Evolutionary conservation across 176 grass and related monocot genomes (phyloP), one percentile per base, ranked within the genome.

Genomic region (Lolium rigidum): DNA sequence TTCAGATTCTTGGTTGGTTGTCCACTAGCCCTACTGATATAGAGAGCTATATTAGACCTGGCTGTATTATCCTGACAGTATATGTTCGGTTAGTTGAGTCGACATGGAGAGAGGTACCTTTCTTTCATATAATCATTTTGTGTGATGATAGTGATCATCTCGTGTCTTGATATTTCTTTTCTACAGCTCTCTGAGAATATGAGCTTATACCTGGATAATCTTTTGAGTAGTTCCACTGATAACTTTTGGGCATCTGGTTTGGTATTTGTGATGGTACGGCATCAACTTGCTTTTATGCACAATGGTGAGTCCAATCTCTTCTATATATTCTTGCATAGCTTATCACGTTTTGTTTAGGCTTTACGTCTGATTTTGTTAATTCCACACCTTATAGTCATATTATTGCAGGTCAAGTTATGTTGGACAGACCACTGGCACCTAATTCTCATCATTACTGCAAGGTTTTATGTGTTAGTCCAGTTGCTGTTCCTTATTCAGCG

Each of bases 21-120:
- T 96, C 94, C 14, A 92, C 86, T 76, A 99, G 88, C 84, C 97
- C 97, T 84, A 99, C 94, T 87, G 94, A 99, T 91, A 92, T 99
- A 85, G 97, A 99, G 78, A 94, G 97, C 85, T 87, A 99, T 88
- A 99, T 99, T 72, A 96, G 94, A 76, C 97, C 97, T 86, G 97
- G 97, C 2, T 99, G 97, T 90, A 77, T 99, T 86, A 99, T 99
- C 80, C 85, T 99, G 50, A 99, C 97, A 80, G 67, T 99, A 83
- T 99, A 99, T 88, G 74, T 99, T 74, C 88, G 94, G 16, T 82
- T 96, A 88, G 86, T 90, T 80, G 97, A 99, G 67, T 91, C 92
- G 89, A 82, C 89, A 76, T 99, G 97, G 92, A 61, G 69, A 74
- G 85, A 94, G 88, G 96, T 96, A 90, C 86, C 46, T 74, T 91